Percentiles rank a stretch among this genome's conserved stretches.
Evolutionary conservation across 176 grass and related monocot species (phyloP).

Genomic region (Rhynchospora tenuis): DNA sequence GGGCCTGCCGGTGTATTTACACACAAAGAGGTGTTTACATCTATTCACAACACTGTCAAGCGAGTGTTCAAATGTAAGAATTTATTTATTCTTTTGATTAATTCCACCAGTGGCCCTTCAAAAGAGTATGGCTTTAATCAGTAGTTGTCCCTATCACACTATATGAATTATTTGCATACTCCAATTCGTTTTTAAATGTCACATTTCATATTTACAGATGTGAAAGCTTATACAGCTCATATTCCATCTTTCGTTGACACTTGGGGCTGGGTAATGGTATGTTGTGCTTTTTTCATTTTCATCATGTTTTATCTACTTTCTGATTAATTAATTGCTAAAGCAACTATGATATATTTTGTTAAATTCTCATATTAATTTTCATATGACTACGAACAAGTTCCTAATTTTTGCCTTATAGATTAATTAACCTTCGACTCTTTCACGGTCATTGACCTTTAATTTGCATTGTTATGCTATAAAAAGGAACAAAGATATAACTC

Average conservation of each 20-base stretch:
- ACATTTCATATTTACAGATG: constrained; percentile 35
- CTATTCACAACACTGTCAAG: constrained; percentile 69
- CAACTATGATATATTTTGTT: neutral
- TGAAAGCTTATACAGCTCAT: constrained; percentile 66
- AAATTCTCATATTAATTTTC: neutral
- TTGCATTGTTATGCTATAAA: neutral
- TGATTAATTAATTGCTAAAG: neutral
- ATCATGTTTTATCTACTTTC: neutral
- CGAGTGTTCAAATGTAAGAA: constrained; percentile 67
- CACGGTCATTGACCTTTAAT: too few species aligned
- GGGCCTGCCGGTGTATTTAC: constrained; percentile 71
- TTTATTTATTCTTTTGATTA: neutral
- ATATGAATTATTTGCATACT: neutral
- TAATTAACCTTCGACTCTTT: neutral
- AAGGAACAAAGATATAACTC: neutral
- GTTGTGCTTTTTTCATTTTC: neutral
- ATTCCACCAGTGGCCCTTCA: neutral
- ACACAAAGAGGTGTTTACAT: constrained; percentile 71
- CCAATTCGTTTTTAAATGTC: neutral
- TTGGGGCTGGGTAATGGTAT: constrained; percentile 90
- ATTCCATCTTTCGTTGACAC: constrained; percentile 78
- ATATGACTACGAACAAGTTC: neutral
- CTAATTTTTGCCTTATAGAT: neutral
- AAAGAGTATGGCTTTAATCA: neutral
- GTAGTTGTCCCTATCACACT: neutral